These are phyloP conservation scores for Pistacia atlantica DNA, from an alignment of 345 rosid genomes.

Conservation along the genomic window DNA sequence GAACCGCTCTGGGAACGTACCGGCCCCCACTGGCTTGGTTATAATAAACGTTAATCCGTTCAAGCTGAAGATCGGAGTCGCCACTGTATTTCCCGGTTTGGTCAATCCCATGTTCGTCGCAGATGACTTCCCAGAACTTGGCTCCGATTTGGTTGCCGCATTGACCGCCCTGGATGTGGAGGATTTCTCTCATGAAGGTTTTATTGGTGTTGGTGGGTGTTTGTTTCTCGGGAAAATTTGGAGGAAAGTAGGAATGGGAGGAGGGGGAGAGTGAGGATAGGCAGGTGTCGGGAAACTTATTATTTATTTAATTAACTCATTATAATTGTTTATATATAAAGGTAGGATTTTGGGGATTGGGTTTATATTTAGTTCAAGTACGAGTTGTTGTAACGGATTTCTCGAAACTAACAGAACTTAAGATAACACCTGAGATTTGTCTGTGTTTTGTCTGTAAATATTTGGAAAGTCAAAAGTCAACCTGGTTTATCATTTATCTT, in stretches of 20 bases:
- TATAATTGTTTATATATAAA: too few species aligned
- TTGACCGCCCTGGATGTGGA: slow-evolving; percentile 36
- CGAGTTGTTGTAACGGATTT: too few species aligned
- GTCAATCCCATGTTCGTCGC: slow-evolving; percentile 37
- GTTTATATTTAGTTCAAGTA: too few species aligned
- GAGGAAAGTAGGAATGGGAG: neutral
- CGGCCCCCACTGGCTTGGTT: slow-evolving; percentile 36
- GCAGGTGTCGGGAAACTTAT: too few species aligned
- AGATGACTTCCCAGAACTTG: slow-evolving; percentile 37
- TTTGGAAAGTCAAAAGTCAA: too few species aligned
- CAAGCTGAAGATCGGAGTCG: slow-evolving; percentile 31
- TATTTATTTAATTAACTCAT: too few species aligned
- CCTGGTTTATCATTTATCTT: too few species aligned
- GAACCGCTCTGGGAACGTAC: slow-evolving; percentile 33
- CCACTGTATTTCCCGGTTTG: slow-evolving; percentile 26
- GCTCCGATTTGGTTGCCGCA: slow-evolving; percentile 39
- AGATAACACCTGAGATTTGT: too few species aligned
- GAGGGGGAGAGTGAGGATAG: neutral
- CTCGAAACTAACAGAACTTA: too few species aligned
- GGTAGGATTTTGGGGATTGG: too few species aligned
- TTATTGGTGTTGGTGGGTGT: neutral
- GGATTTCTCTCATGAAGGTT: slow-evolving; percentile 30
- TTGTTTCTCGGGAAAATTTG: neutral
- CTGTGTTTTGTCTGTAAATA: too few species aligned
- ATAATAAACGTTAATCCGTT: slow-evolving; percentile 32